Evolutionary conservation across 768 basidiomycete species (phyloP).

Genomic region (Russula sp.): DNA sequence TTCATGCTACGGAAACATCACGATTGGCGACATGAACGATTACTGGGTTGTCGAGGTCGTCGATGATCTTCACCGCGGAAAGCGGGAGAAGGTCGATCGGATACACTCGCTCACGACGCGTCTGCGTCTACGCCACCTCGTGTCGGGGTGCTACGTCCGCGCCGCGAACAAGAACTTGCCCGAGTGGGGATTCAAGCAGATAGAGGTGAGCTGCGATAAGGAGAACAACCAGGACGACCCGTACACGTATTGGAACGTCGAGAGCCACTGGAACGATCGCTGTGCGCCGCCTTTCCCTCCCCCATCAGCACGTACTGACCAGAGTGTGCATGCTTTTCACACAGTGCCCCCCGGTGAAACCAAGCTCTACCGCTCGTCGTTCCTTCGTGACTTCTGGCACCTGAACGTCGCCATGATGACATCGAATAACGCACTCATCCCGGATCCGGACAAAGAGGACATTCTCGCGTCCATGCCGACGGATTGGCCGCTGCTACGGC

Average conservation of each 20-base stretch:
- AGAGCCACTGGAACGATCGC: constrained; percentile 94
- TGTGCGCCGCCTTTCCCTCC: constrained; percentile 46
- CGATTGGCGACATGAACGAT: constrained; percentile 83
- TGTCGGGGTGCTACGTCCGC: constrained; percentile 79
- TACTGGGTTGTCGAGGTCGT: constrained; percentile 92
- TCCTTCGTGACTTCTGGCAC: constrained; percentile 97
- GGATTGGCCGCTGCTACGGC: constrained; percentile 89
- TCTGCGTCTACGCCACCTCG: constrained; percentile 73
- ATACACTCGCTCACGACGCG: constrained; percentile 92
- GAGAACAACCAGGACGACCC: constrained; percentile 73
- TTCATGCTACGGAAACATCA: constrained; percentile 87
- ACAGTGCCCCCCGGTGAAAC: constrained; percentile 66
- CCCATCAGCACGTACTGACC: neutral
- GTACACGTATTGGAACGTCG: constrained; percentile 98
- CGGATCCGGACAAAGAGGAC: constrained; percentile 98
- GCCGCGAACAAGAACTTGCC: constrained; percentile 87
- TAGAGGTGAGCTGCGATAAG: constrained; percentile 92
- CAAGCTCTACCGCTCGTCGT: constrained; percentile 84
- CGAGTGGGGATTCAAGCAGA: constrained; percentile 99
- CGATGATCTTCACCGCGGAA: constrained; percentile 74
- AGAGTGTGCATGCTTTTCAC: constrained; percentile 43
- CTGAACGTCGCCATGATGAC: constrained; percentile 99
- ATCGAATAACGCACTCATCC: constrained; percentile 95
- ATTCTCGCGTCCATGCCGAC: constrained; percentile 88
- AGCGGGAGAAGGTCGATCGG: constrained; percentile 47